A percentile compares a stretch with the other conserved stretches of the same genome.
Conservation (phyloP, 495 filamentous ascomycete species). For the Penicillium taxi region DNA sequence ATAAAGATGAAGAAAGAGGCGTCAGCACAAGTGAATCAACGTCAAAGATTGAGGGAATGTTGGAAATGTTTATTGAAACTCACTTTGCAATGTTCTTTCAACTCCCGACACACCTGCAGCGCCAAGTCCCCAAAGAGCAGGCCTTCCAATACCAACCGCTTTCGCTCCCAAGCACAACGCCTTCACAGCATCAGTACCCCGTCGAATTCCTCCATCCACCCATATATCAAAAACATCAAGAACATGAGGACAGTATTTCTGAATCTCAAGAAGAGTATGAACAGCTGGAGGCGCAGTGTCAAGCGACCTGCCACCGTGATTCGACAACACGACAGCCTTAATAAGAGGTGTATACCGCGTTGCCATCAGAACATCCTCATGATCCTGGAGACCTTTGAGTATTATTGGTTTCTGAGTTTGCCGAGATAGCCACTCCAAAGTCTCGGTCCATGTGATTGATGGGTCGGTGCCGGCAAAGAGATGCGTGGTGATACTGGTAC, state of each 20-base stretch:
- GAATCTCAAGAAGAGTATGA: conserved; percentile 82
- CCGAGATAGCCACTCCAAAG: no score
- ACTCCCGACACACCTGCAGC: conserved; percentile 3
- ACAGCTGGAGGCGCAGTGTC: conserved; percentile 87
- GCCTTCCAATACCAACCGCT: conserved; percentile 79
- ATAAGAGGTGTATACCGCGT: conserved; percentile 60
- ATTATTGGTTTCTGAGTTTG: no score
- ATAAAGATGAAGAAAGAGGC: no score
- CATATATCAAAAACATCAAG: conserved; percentile 36
- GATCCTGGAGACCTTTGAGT: conserved; percentile 90
- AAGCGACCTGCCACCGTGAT: conserved; percentile 79
- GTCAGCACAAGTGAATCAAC: background rate
- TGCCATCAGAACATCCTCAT: conserved; percentile 84
- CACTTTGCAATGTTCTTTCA: conserved; percentile 6
- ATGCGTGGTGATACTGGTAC: no score
- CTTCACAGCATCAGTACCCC: conserved; percentile 88
- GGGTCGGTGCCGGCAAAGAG: no score
- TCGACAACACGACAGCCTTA: conserved; percentile 76
- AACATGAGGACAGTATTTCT: conserved; percentile 83
- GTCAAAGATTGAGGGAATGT: background rate
- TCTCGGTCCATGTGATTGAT: no score
- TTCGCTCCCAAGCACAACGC: conserved; percentile 80
- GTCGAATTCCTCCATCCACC: conserved; percentile 82
- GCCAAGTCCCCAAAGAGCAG: conserved; percentile 50
- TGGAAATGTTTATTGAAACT: background rate